Conservation (phyloP, 352 stramenopile species). For the Phytophthora kernoviae region DNA sequence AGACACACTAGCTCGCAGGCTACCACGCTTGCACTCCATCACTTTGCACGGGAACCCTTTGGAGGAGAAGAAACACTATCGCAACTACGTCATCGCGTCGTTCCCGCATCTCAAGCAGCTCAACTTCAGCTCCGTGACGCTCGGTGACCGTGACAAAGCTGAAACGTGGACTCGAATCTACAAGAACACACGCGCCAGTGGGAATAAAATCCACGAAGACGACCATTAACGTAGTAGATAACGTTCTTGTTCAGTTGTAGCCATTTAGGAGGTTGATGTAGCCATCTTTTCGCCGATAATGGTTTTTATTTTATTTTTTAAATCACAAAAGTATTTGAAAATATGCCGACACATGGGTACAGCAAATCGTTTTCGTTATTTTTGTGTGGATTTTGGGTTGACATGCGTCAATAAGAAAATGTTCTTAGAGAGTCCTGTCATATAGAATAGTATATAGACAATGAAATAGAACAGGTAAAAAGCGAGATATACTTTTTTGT, state of each 20-base stretch:
- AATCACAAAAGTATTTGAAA: too few relatives aligned
- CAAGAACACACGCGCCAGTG: slow-evolving; percentile 37
- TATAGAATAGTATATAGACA: too few relatives aligned
- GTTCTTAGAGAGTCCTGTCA: too few relatives aligned
- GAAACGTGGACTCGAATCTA: slow-evolving; percentile 78
- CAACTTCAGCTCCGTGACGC: slow-evolving; percentile 78
- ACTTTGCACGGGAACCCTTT: slow-evolving; percentile 85
- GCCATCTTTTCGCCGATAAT: not conserved
- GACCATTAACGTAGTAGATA: slow-evolving; percentile 12
- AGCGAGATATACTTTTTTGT: not conserved
- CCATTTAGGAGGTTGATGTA: not conserved
- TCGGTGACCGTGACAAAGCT: slow-evolving; percentile 64
- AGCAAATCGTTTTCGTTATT: not conserved
- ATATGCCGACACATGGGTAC: too few relatives aligned
- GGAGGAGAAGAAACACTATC: slow-evolving; percentile 88
- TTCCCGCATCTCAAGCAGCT: slow-evolving; percentile 72
- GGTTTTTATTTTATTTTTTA: too few relatives aligned
- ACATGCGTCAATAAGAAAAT: too few relatives aligned
- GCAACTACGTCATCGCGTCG: slow-evolving; percentile 80
- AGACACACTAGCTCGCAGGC: slow-evolving; percentile 45
- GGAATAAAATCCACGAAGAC: slow-evolving; percentile 12
- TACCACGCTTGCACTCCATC: slow-evolving; percentile 65
- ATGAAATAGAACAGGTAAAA: too few relatives aligned
- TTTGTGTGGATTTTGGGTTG: too few relatives aligned
- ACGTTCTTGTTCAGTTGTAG: not conserved